A percentile compares a stretch with the other conserved stretches of the same genome.
phyloP scores from a whole-genome alignment of 2,329 filamentous ascomycete genomes.

The Colletotrichum spaethianum region DNA sequence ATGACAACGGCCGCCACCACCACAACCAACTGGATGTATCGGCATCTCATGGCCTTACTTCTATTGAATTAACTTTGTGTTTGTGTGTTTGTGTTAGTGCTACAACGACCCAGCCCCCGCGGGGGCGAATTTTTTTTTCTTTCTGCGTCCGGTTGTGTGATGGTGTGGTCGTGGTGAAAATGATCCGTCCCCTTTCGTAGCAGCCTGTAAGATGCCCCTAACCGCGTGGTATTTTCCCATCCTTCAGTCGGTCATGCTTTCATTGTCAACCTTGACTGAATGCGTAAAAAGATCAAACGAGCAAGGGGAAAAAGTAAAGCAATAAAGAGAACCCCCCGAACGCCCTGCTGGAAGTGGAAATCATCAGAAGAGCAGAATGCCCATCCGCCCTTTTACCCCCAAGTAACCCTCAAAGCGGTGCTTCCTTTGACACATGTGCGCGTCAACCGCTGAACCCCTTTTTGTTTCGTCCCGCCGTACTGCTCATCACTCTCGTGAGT shows the following conservation, averaged over 20 bases:
- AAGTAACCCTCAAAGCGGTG: slow-evolving; percentile 19
- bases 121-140: slow-evolving; percentile 10
- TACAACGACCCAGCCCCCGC: slow-evolving; percentile 34
- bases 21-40: not conserved
- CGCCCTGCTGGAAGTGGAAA: slow-evolving; percentile 39
- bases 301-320: slow-evolving; percentile 7
- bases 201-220: slow-evolving; percentile 34
- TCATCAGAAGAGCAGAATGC: slow-evolving; percentile 37
- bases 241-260: slow-evolving; percentile 40
- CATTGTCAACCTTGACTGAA: slow-evolving; percentile 39
- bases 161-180: slow-evolving; percentile 25
- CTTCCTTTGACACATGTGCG: slow-evolving; percentile 5
- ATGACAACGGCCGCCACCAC: not conserved
- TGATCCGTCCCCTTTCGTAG: slow-evolving; percentile 35
- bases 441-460: slow-evolving; percentile 8
- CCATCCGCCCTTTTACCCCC: slow-evolving; percentile 21
- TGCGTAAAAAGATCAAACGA: slow-evolving; percentile 23
- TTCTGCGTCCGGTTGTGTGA: slow-evolving; percentile 9
- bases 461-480: slow-evolving; percentile 1
- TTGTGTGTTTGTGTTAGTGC: slow-evolving; percentile 29
- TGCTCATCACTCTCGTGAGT: slow-evolving; percentile 17
- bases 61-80: slow-evolving; percentile 37
- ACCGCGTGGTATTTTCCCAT: slow-evolving; percentile 40
- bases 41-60: slow-evolving; percentile 28
- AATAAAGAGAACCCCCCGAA: slow-evolving; percentile 33